Percentiles rank a stretch among this genome's conserved stretches.
phyloP scores from a whole-genome alignment of 805 yeast genomes.

The Priceomyces castillae region DNA sequence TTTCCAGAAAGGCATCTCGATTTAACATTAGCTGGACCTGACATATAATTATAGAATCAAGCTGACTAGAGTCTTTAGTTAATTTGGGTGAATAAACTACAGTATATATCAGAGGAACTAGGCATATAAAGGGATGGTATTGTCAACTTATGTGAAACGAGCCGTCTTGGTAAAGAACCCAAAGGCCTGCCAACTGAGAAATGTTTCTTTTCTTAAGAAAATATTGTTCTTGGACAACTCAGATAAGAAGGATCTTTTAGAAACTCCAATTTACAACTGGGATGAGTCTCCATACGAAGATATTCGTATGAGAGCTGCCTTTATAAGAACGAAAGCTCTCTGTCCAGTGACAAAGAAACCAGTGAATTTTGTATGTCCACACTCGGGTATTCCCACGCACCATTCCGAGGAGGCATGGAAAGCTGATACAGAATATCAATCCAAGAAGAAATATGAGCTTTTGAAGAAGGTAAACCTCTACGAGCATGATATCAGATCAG shows the following conservation, averaged over 20 bases:
- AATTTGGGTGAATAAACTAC: too few relatives aligned
- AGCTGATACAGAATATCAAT: constrained; percentile 69
- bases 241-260: constrained; percentile 23
- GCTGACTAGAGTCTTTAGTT: too few relatives aligned
- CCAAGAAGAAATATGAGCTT: constrained; percentile 60
- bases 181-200: constrained; percentile 12
- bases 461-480: constrained; percentile 85
- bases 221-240: constrained; percentile 35
- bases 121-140: background rate
- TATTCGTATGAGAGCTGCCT: constrained; percentile 86
- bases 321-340: constrained; percentile 78
- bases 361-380: constrained; percentile 84
- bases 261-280: constrained; percentile 60
- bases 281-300: constrained; percentile 89
- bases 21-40: too few relatives aligned
- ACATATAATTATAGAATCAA: too few relatives aligned
- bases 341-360: constrained; percentile 87
- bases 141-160: constrained; percentile 1
- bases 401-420: constrained; percentile 89
- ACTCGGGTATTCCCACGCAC: constrained; percentile 95
- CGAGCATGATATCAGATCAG: constrained; percentile 93
- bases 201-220: constrained; percentile 38
- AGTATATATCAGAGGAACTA: background rate
- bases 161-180: constrained; percentile 3
- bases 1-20: background rate